phyloP scores from a whole-genome alignment of 345 rosid genomes.

The Murraya koenigii region DNA sequence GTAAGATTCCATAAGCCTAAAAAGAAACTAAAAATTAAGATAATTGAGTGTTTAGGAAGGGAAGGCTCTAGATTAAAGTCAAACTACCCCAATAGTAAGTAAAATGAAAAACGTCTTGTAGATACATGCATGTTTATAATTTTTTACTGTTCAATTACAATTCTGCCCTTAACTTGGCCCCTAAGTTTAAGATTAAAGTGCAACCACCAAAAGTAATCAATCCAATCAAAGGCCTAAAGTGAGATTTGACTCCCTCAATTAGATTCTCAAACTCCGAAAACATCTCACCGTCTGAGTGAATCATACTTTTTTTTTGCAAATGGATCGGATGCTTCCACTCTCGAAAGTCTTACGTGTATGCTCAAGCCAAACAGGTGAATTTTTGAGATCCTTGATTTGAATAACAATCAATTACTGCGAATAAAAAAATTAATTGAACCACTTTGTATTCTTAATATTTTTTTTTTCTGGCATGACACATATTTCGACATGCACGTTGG shows the following conservation, averaged over 20 bases:
- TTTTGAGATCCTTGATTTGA: neutral
- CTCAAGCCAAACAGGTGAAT: neutral
- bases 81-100: neutral
- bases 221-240: neutral
- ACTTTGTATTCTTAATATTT: neutral
- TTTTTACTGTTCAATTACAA: neutral
- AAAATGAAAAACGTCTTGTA: neutral
- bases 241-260: neutral
- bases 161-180: conserved; percentile 6
- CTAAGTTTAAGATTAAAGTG: neutral
- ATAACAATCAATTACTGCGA: too few relatives aligned
- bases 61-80: neutral
- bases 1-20: neutral
- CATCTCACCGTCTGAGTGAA: neutral
- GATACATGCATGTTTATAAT: neutral
- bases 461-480: neutral
- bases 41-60: neutral
- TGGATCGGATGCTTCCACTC: neutral
- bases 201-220: neutral
- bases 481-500: neutral
- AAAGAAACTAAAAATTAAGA: neutral
- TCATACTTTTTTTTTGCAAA: neutral
- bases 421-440: too few relatives aligned
- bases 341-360: neutral
- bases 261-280: neutral